Evolutionary conservation across 1,284 basidiomycete species (phyloP).

Genomic region (Irpex sp.): DNA sequence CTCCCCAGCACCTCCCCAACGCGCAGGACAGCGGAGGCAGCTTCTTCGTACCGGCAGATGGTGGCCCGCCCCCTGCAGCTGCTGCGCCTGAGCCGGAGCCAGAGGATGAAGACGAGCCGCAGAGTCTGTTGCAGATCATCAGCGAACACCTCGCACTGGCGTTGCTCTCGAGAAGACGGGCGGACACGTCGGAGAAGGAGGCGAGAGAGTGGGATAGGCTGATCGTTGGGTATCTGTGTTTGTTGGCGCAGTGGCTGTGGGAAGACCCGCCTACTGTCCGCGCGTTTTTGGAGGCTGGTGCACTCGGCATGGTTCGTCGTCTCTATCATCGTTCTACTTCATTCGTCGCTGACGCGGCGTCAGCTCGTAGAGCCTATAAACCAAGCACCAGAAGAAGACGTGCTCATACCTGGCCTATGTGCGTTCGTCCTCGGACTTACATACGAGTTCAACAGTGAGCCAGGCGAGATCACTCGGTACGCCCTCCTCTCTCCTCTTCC

Average conservation of each 20-base stretch:
- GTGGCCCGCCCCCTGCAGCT: slow-evolving; percentile 33
- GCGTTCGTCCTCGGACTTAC: slow-evolving; percentile 91
- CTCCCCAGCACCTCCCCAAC: slow-evolving; percentile 29
- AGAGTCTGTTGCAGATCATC: slow-evolving; percentile 67
- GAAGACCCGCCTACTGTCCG: slow-evolving; percentile 86
- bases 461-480: slow-evolving; percentile 86
- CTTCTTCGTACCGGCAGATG: slow-evolving; percentile 77
- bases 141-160: slow-evolving; percentile 71
- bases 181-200: slow-evolving; percentile 65
- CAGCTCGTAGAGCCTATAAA: slow-evolving; percentile 94
- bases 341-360: background rate
- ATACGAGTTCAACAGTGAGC: slow-evolving; percentile 94
- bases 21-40: slow-evolving; percentile 35
- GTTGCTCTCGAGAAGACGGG: slow-evolving; percentile 62
- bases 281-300: slow-evolving; percentile 89
- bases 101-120: slow-evolving; percentile 42
- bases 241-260: slow-evolving; percentile 95
- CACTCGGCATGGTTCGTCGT: slow-evolving; percentile 79
- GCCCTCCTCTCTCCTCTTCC: slow-evolving; percentile 11
- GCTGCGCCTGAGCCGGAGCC: slow-evolving; percentile 25
- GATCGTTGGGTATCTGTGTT: slow-evolving; percentile 80
- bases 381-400: slow-evolving; percentile 83
- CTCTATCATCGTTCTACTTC: background rate
- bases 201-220: slow-evolving; percentile 86
- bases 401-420: slow-evolving; percentile 86